Evolutionary conservation across 2,329 filamentous ascomycete species (phyloP).

Genomic region (Plectosphaerella plurivora): DNA sequence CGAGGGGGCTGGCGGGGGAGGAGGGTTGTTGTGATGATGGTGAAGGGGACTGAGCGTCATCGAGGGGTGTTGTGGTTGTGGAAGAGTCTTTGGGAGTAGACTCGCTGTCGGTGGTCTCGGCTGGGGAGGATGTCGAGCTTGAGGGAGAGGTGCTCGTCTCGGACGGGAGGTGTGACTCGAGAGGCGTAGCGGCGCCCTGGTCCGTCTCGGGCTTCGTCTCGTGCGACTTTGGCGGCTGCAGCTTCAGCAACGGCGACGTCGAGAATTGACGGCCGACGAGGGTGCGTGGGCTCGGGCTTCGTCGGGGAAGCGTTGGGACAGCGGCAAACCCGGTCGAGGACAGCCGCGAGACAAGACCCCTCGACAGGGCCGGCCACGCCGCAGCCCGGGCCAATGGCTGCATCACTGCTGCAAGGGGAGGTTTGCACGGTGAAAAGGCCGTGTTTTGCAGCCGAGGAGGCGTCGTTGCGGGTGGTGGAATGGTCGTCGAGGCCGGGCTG

Average conservation of each 20-base stretch:
- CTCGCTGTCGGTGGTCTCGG: background rate
- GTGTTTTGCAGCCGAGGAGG: background rate
- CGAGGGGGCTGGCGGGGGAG: slow-evolving; percentile 34
- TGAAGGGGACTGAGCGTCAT: background rate
- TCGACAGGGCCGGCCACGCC: background rate
- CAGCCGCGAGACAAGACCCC: background rate
- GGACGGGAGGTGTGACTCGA: background rate
- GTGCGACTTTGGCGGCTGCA: background rate
- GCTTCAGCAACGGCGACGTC: background rate
- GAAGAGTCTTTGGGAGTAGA: background rate
- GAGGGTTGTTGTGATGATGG: slow-evolving; percentile 11
- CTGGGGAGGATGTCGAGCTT: background rate
- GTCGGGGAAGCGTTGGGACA: background rate
- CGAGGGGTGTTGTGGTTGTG: background rate
- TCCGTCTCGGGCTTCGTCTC: background rate
- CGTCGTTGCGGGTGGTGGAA: background rate
- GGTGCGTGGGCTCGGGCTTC: background rate
- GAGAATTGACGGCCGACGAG: background rate
- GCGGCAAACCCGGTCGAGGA: background rate
- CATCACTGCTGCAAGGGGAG: background rate
- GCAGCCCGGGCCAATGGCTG: background rate
- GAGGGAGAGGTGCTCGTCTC: background rate
- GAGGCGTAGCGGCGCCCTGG: background rate
- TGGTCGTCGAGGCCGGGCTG: background rate
- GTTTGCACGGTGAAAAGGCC: background rate